These are phyloP conservation scores for Closterium sp. DNA, from an alignment of 139 green algal genomes.

Conservation along the genomic window DNA sequence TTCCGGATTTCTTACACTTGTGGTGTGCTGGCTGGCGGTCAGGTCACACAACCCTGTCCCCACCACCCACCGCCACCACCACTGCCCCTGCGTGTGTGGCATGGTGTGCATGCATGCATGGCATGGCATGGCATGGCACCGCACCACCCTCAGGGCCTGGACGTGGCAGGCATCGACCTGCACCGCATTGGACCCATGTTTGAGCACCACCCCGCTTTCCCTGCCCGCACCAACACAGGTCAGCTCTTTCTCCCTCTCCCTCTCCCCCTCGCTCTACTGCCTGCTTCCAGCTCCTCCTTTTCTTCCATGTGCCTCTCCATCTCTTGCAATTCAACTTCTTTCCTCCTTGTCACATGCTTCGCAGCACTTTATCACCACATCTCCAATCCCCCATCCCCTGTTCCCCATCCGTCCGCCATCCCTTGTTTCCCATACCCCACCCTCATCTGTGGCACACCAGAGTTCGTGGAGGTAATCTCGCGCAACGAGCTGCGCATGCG, in stretches of 20 bases:
- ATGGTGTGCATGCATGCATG: neutral
- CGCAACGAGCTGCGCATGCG: slow-evolving; percentile 81
- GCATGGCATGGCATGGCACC: too few species aligned
- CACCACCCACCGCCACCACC: neutral
- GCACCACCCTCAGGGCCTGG: slow-evolving; percentile 15
- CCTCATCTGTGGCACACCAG: slow-evolving; percentile 24
- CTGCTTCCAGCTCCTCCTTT: neutral
- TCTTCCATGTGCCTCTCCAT: neutral
- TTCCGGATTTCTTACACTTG: neutral
- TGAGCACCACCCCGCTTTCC: slow-evolving; percentile 87
- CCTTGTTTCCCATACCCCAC: neutral
- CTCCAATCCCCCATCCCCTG: neutral
- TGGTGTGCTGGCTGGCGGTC: too few species aligned
- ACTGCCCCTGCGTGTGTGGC: slow-evolving; percentile 6
- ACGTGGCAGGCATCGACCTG: slow-evolving; percentile 78
- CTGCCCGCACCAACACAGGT: slow-evolving; percentile 88
- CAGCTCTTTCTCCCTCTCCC: slow-evolving; percentile 15
- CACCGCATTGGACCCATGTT: slow-evolving; percentile 79
- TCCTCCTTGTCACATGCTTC: neutral
- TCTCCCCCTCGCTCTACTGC: slow-evolving; percentile 8
- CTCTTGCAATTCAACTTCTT: neutral
- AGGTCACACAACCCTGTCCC: neutral
- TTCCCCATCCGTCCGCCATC: neutral
- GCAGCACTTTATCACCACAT: neutral
- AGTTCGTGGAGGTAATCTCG: slow-evolving; percentile 82